These are phyloP conservation scores for Eustoma russellianum DNA, from an alignment of 257 asterid species.

Conservation along the genomic window DNA sequence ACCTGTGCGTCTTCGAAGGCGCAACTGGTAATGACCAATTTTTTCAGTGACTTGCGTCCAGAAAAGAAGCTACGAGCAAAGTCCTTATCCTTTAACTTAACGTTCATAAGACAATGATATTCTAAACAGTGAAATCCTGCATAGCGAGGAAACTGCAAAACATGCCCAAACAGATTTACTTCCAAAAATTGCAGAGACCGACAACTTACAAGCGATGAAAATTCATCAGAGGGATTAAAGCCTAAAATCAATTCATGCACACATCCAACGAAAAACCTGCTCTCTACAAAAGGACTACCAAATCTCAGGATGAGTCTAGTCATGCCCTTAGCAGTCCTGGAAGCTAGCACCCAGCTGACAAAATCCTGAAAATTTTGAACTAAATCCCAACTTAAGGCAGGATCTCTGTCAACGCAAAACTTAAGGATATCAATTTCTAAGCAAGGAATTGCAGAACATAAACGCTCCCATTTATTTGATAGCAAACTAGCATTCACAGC, in stretches of 20 bases:
- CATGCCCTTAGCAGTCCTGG: neutral
- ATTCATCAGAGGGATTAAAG: neutral
- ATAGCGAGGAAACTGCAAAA: conserved; percentile 6
- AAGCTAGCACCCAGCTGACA: conserved; percentile 7
- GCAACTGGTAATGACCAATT: neutral
- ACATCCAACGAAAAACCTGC: conserved; percentile 4
- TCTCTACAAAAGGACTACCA: neutral
- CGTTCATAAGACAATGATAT: neutral
- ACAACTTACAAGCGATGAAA: conserved; percentile 10
- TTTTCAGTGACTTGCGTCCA: neutral
- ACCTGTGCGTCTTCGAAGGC: neutral
- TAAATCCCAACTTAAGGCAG: neutral
- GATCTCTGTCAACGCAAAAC: neutral
- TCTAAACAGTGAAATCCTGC: conserved; percentile 1
- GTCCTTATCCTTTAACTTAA: conserved; percentile 3
- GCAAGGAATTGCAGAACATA: conserved; percentile 5
- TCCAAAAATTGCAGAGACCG: conserved; percentile 14
- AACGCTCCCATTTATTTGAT: conserved; percentile 2
- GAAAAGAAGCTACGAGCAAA: conserved; percentile 11
- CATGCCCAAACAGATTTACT: neutral
- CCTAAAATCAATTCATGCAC: conserved; percentile 8
- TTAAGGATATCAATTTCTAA: conserved; percentile 1
- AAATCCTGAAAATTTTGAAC: conserved; percentile 4
- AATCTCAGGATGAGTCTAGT: neutral
- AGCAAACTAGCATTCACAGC: neutral